Conservation (phyloP, 331 rosid species). For the Quercus phellos region DNA sequence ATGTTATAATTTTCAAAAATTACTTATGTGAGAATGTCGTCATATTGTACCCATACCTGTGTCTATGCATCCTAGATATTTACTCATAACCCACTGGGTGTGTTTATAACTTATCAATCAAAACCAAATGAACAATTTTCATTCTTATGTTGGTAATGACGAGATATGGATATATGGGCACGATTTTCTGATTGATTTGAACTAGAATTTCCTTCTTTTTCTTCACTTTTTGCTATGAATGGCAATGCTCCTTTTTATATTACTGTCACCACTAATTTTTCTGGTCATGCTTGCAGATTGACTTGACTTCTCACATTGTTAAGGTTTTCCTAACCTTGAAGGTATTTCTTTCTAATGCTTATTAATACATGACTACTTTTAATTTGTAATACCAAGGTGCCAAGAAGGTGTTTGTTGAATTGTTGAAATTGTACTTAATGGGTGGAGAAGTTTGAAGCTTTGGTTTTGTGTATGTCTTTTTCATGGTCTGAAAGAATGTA, state of each 20-base stretch:
- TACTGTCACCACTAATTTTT: slow-evolving; percentile 9
- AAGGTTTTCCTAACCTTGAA: slow-evolving; percentile 82
- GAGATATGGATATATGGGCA: neutral
- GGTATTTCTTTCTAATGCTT: slow-evolving; percentile 37
- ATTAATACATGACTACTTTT: neutral
- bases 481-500: neutral
- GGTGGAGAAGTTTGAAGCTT: neutral
- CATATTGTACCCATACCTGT: too few species aligned
- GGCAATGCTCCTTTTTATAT: neutral
- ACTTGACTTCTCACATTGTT: slow-evolving; percentile 71
- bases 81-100: too few species aligned
- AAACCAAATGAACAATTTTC: neutral
- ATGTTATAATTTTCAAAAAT: too few species aligned
- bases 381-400: neutral
- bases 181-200: neutral
- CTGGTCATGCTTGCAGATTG: slow-evolving; percentile 61
- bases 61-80: too few species aligned
- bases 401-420: neutral
- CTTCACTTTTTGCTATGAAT: neutral
- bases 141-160: neutral
- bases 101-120: too few species aligned
- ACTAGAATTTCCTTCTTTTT: neutral
- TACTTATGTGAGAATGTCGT: too few species aligned
- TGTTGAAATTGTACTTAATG: neutral
- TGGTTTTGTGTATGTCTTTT: neutral